Conservation (phyloP, 164 flowering plant genomes). For the Piper longum region DNA sequence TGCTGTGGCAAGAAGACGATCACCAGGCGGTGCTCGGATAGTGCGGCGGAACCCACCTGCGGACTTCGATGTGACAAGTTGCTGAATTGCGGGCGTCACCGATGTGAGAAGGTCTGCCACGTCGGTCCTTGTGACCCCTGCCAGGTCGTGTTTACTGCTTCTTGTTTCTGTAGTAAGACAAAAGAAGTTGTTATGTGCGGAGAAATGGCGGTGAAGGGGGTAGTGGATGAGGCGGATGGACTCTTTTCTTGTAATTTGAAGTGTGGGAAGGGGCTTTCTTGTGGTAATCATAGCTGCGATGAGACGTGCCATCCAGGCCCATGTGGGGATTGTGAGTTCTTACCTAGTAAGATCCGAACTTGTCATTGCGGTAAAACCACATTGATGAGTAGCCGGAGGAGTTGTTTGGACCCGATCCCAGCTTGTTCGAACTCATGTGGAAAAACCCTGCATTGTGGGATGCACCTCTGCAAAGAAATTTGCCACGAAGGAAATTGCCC, state of each 20-base stretch:
- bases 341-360: slow-evolving; percentile 48
- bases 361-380: slow-evolving; percentile 80
- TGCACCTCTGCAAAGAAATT: slow-evolving; percentile 45
- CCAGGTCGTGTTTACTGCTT: slow-evolving; percentile 40
- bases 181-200: slow-evolving; percentile 58
- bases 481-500: slow-evolving; percentile 78
- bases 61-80: slow-evolving; percentile 65
- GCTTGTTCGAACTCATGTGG: slow-evolving; percentile 53
- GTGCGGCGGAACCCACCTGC: slow-evolving; percentile 51
- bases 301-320: slow-evolving; percentile 81
- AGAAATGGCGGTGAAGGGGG: slow-evolving; percentile 69
- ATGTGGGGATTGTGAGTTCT: slow-evolving; percentile 67
- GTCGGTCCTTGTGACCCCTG: slow-evolving; percentile 74
- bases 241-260: slow-evolving; percentile 51
- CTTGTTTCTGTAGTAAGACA: slow-evolving; percentile 76
- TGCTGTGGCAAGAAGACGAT: slow-evolving; percentile 81
- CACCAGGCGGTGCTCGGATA: slow-evolving; percentile 70
- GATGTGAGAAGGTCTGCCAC: slow-evolving; percentile 58
- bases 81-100: slow-evolving; percentile 82
- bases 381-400: slow-evolving; percentile 37
- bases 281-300: slow-evolving; percentile 67
- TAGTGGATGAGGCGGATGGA: slow-evolving; percentile 45
- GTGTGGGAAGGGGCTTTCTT: slow-evolving; percentile 59
- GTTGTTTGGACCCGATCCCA: slow-evolving; percentile 77
- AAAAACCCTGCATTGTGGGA: slow-evolving; percentile 56